Evolutionary conservation across 257 asterid genomes (phyloP).

Genomic region (Ajuga chamaepitys): DNA sequence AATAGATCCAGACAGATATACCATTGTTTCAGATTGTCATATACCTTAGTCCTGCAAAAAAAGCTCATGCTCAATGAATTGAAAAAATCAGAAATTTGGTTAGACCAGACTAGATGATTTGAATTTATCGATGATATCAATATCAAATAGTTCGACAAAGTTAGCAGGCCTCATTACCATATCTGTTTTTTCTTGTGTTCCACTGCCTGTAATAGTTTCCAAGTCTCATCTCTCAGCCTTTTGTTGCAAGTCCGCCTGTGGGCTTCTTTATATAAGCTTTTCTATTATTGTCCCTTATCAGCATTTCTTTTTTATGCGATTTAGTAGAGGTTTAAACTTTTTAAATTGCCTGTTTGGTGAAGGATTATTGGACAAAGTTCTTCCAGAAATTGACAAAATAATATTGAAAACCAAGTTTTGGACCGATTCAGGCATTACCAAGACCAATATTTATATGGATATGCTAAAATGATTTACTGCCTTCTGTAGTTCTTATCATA

Average conservation of each 20-base stretch:
- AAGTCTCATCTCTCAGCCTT: background rate
- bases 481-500: constrained; percentile 17
- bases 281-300: background rate
- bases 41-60: background rate
- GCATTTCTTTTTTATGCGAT: background rate
- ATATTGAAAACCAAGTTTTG: background rate
- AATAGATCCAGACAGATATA: background rate
- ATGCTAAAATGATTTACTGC: background rate
- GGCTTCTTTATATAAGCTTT: background rate
- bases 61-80: background rate
- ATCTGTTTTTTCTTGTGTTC: background rate
- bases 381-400: background rate
- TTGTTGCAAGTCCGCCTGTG: background rate
- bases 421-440: constrained; percentile 8
- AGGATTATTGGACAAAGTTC: background rate
- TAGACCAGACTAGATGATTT: background rate
- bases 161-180: background rate
- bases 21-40: background rate
- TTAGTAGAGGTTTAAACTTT: background rate
- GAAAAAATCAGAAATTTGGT: background rate
- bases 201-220: background rate
- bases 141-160: background rate
- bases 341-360: background rate
- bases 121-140: background rate
- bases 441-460: background rate